Percentiles rank a stretch among this genome's conserved stretches.
Evolutionary conservation across 257 asterid genomes (phyloP).

Genomic region (Scutellaria minor): DNA sequence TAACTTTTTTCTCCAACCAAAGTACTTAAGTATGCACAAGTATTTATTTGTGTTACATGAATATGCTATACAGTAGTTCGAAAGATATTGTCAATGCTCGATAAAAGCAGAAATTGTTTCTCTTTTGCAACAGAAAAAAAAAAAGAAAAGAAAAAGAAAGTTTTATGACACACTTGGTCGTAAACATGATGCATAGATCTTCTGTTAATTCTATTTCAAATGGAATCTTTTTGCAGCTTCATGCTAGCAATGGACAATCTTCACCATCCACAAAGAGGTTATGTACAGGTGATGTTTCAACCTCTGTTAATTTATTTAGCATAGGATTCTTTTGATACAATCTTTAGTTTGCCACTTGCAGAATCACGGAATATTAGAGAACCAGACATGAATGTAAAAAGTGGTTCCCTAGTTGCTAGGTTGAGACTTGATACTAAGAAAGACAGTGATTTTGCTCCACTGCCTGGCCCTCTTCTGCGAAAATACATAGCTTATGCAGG

Average conservation of each 20-base stretch:
- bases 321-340: constrained; percentile 36
- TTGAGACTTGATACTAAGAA: constrained; percentile 81
- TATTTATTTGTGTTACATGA: constrained; percentile 1
- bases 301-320: constrained; percentile 18
- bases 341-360: constrained; percentile 44
- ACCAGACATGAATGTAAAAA: constrained; percentile 49
- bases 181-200: constrained; percentile 26
- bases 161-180: constrained; percentile 10
- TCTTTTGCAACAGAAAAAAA: constrained; percentile 21
- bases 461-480: constrained; percentile 92
- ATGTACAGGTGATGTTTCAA: constrained; percentile 62
- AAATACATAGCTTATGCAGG: constrained; percentile 96
- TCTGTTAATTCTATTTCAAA: constrained; percentile 24
- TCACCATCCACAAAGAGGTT: constrained; percentile 74
- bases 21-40: background rate
- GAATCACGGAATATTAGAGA: constrained; percentile 55
- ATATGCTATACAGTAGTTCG: constrained; percentile 12
- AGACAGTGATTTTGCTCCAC: constrained; percentile 84
- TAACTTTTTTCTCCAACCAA: background rate
- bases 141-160: background rate
- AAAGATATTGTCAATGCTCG: constrained; percentile 30
- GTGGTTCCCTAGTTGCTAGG: constrained; percentile 69
- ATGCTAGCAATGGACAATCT: constrained; percentile 71
- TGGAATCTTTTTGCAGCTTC: constrained; percentile 69
- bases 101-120: constrained; percentile 3